Evolutionary conservation across 495 filamentous ascomycete genomes (phyloP), one percentile per base, ranked within the genome.

Genomic region (Antarctomyces pellizariae): DNA sequence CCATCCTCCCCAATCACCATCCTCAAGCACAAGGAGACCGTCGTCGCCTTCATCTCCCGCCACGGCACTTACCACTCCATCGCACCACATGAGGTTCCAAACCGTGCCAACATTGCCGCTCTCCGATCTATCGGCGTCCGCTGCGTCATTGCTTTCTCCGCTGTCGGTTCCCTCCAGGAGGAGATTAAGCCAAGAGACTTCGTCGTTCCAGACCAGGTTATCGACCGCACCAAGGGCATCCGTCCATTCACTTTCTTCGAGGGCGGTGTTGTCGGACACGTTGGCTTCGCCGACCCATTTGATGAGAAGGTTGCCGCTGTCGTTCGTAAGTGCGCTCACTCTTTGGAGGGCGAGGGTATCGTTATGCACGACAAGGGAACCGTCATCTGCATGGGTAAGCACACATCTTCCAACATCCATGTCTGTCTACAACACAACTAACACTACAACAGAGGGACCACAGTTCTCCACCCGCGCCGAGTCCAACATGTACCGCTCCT

Each of bases 381-480:
- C 2, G 45, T 93, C 25, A 56, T 97, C 33, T 92, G 83, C 56
- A 97, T 97, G 68, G 76, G 71, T 76, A 55, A 13, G 62, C 53
- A 7, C 4, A n/a, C 22, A 13, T 8, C 23, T n/a, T 18, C 18
- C 3, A 23, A n/a, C 19, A 21, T 20, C 9, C 10, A 7, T 21
- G 19, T 18, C 23, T 30, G 13, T 8, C 34, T 12, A 7, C 13
- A 8, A 24, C 7, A 17, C 36, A 0, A 17, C 16, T 14, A 26
- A 4, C 2, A 2, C n/a, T 13, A 1, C 13, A 32, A 8, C 19
- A 71, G 79, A 97, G 59, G 86, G 86, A 1, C 86, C 86, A 3
- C 76, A 89, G 41, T 99, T 99, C 64, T 78, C 69, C 41, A 95
- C 89, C n/a, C 80, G 86, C 38, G 82, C 83, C 26, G 86, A 99